These are phyloP conservation scores for Amphibolis antarctica DNA, from an alignment of 106 monocot genomes.

Conservation along the genomic window DNA sequence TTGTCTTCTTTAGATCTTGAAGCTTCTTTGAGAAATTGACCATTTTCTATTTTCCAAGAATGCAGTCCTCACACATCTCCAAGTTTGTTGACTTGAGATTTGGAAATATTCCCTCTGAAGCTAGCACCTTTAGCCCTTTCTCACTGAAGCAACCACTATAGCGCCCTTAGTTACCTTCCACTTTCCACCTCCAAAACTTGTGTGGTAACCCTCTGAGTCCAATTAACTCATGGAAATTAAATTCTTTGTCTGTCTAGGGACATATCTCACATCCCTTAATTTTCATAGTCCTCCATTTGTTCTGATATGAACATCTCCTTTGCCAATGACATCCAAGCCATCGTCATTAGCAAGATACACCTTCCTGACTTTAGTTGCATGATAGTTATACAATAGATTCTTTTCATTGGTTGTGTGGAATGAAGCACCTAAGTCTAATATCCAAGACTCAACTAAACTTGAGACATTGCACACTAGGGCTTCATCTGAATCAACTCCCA, in stretches of 20 bases:
- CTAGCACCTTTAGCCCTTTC: too few species aligned
- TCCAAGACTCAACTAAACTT: background rate
- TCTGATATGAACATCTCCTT: background rate
- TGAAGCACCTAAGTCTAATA: background rate
- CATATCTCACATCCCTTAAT: background rate
- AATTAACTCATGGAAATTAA: background rate
- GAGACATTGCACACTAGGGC: background rate
- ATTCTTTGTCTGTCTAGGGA: background rate
- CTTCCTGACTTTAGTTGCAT: background rate
- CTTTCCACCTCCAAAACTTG: background rate
- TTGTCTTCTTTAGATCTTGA: background rate
- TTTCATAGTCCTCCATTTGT: background rate
- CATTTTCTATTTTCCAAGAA: background rate
- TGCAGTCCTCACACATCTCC: background rate
- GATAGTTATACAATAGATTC: background rate
- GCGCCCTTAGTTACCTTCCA: conserved; percentile 1
- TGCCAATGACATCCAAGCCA: too few species aligned
- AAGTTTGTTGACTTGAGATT: background rate
- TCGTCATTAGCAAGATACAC: too few species aligned
- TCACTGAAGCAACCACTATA: background rate
- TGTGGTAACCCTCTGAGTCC: background rate
- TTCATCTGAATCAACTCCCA: background rate
- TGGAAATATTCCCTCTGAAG: background rate
- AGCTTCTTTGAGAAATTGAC: background rate
- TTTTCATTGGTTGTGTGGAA: background rate